Base-by-base conservation (phyloP, 305 asterid genomes). In the Plantago coronopus region DNA sequence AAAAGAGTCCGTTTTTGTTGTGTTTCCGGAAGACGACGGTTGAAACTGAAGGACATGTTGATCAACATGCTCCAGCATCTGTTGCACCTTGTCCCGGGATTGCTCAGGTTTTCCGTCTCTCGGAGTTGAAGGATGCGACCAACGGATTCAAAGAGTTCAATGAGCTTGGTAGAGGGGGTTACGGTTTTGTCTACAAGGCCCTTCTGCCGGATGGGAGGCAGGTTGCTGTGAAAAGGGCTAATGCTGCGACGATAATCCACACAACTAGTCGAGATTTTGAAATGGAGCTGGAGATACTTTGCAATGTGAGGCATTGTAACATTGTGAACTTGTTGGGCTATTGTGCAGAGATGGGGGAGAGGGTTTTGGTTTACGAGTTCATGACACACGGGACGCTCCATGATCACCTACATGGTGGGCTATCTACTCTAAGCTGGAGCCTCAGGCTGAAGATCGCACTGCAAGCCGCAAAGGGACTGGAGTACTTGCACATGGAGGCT, bases 341-440 rank as follows among this genome's bases (percentile, higher is more conserved):
- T 61, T 89, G 98, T 51, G 74, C 96, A 0, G 98, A 91, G 72
- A 91, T 89, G 98, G 98, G 98, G 57, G 98, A 91, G 66, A 79
- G 95, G 42, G 83, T 91, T 22, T 73, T 91, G 37, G 95, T 91
- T 48, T 91, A 86, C 25, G 98, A 91, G 74, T 80, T 73, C 71
- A 86, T 88, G 95, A 87, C 96, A 20, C 91, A 87, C 21, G 98
- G 98, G 58, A 84, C 97, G 1, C 95, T 91, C 23, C 83, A 91
- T 17, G 98, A 91, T 67, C 98, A 89, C 67, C 95, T 91, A 56
- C 97, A 91, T 8, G 97, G 97, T 3, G 97, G 95, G 14, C 80
- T 84, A 16, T 77, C 95, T 0, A 79, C 91, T 15, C 21, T 89
- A 37, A 89, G 76, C 65, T 91, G 98, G 98, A 64, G 66, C 66